Evolutionary conservation across 257 asterid species (phyloP), one percentile per base, ranked within the genome.

Genomic region (Leptodermis oblonga): DNA sequence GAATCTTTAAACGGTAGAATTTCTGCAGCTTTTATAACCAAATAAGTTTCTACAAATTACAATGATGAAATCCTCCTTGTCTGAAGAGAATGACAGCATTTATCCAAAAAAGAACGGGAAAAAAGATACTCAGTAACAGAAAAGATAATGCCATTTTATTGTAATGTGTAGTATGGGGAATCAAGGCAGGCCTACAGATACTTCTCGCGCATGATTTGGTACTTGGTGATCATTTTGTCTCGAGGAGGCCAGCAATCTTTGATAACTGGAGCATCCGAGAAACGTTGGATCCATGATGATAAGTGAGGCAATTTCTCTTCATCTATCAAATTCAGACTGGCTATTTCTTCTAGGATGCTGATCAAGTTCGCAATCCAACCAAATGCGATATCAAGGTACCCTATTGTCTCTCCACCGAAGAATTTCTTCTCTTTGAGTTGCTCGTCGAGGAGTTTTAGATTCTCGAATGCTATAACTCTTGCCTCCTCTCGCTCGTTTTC

Each of bases 201-300:
- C 3, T 65, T 69, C 61, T 81, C 82, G 0, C 68, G 85, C 45
- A 82, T 67, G 72, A 70, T 70, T 74, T 72, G 82, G 71, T 69
- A 86, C 68, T 86, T 84, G 64, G 69, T 82, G 41, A 86, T 14
- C 88, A 87, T 73, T 76, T 51, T 81, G 76, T 82, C 89, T 51
- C 83, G 78, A 18, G 95, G 88, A 14, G 92, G 96, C 85, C 86
- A 82, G 52, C 49, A 74, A 65, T 81, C 87, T 77, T 80, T 84
- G 62, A 84, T 83, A 5, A 37, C 73, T 25, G 92, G 86, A 82
- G 70, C 79, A 63, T 80, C 76, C 0, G 81, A 65, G 70, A 81
- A 89, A 60, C 58, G 65, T 26, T 74, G 67, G 51, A 85, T 82
- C 95, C 95, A 87, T 23, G 78, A 79, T 52, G 84, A 77, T 33